Conservation (phyloP, 1,284 basidiomycete genomes). For the Omphalotus olearius region DNA sequence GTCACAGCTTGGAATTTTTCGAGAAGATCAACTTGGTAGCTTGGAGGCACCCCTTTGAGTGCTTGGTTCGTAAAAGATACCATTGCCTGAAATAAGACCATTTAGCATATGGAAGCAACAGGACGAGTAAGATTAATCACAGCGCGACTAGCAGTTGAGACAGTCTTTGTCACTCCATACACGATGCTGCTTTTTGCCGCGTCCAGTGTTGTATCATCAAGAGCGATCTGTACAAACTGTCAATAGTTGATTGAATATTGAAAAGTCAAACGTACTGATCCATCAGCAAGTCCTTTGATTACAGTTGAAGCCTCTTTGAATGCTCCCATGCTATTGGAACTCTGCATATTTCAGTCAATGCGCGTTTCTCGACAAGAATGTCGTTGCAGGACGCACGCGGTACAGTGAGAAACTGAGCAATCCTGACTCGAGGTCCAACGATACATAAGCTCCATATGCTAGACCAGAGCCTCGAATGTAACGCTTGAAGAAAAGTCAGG, state of each 20-base stretch:
- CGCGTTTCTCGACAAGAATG: not conserved
- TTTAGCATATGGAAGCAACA: not conserved
- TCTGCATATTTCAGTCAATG: constrained; percentile 39
- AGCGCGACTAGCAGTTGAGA: constrained; percentile 82
- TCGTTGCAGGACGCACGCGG: constrained; percentile 47
- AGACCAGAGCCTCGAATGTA: constrained; percentile 89
- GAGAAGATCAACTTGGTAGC: constrained; percentile 71
- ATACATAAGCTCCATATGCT: constrained; percentile 88
- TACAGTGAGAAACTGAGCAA: constrained; percentile 81
- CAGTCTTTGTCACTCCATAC: constrained; percentile 75
- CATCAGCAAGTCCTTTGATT: constrained; percentile 72
- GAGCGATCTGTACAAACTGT: constrained; percentile 53
- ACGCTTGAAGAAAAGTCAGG: constrained; percentile 37
- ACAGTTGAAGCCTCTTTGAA: constrained; percentile 80
- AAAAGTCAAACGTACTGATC: constrained; percentile 55
- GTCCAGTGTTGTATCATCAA: constrained; percentile 85
- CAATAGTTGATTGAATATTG: not conserved
- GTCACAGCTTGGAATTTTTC: constrained; percentile 78
- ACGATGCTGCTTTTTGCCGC: constrained; percentile 92
- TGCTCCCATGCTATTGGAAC: constrained; percentile 84
- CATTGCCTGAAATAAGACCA: constrained; percentile 47
- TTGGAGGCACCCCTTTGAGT: constrained; percentile 74
- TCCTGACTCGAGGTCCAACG: constrained; percentile 80
- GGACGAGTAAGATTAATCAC: constrained; percentile 35
- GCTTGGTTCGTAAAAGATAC: constrained; percentile 86